A percentile compares a stretch with the other conserved stretches of the same genome.
Conservation (phyloP, 208 protist species). For the Acanthamoeba royreba region DNA sequence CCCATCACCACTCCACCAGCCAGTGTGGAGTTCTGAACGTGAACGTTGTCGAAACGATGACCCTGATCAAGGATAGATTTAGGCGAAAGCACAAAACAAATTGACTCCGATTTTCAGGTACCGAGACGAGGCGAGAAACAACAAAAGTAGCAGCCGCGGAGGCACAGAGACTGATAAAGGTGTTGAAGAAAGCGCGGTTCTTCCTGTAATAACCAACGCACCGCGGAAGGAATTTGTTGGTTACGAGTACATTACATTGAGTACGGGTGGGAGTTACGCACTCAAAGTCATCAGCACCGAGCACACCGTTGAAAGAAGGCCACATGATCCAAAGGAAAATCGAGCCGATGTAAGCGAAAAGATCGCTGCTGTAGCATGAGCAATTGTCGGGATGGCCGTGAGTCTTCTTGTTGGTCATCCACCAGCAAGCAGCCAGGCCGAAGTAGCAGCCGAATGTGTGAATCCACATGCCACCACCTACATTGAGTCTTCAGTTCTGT, state of each 20-base stretch:
- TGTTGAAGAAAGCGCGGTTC: conserved; percentile 49
- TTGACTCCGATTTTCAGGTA: too few species aligned
- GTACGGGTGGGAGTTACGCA: not conserved
- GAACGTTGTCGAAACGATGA: conserved; percentile 32
- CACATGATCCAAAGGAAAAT: conserved; percentile 61
- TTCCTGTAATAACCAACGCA: not conserved
- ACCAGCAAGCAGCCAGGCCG: conserved; percentile 23
- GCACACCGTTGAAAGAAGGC: conserved; percentile 57
- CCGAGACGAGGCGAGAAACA: not conserved
- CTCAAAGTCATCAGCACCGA: not conserved
- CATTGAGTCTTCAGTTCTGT: too few species aligned
- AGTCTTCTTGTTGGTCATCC: conserved; percentile 29
- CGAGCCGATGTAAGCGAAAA: conserved; percentile 55
- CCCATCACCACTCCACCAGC: conserved; percentile 56
- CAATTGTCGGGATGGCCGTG: conserved; percentile 42
- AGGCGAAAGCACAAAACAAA: too few species aligned
- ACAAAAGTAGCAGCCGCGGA: not conserved
- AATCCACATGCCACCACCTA: conserved; percentile 48
- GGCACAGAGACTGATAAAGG: conserved; percentile 3
- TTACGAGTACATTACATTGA: too few species aligned
- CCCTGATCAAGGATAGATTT: too few species aligned
- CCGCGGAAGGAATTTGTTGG: too few species aligned
- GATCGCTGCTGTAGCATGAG: conserved; percentile 11
- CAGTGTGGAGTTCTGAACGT: conserved; percentile 61
- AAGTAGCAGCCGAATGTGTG: conserved; percentile 62